Evolutionary conservation across 2,329 filamentous ascomycete species (phyloP).

Genomic region (Arachnomyces sp.): DNA sequence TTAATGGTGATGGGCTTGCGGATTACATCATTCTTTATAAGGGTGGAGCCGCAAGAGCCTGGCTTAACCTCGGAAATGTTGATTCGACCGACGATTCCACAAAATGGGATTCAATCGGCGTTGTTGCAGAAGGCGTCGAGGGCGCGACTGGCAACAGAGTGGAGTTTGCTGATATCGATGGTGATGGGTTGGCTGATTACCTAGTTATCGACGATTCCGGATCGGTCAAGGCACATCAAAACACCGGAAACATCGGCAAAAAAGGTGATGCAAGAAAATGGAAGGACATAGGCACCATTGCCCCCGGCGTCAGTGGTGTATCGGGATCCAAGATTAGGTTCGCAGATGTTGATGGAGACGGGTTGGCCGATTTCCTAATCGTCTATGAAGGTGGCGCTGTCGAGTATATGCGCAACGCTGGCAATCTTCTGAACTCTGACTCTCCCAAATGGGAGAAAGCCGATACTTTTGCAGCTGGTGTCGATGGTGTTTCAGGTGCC

Average conservation of each 20-base stretch:
- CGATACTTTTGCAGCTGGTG: neutral
- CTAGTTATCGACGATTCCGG: neutral
- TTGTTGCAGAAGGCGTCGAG: conserved; percentile 2
- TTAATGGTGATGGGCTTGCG: conserved; percentile 3
- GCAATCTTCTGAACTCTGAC: conserved; percentile 1
- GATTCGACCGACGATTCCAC: neutral
- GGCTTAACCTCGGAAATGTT: conserved; percentile 5
- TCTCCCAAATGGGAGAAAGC: neutral
- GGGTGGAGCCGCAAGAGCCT: conserved; percentile 1
- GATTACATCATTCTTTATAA: conserved; percentile 3
- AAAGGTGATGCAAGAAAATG: neutral
- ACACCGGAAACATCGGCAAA: neutral
- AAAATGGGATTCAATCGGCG: neutral
- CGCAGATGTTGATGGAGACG: conserved; percentile 1
- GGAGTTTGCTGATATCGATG: conserved; percentile 8
- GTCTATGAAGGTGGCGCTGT: conserved; percentile 3
- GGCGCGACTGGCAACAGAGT: conserved; percentile 1
- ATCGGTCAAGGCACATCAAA: neutral
- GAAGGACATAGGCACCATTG: conserved; percentile 3
- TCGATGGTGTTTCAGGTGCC: neutral
- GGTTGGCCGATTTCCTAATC: neutral
- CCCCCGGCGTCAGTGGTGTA: conserved; percentile 3
- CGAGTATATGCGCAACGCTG: neutral
- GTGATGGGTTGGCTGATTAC: neutral
- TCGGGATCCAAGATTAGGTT: neutral